phyloP scores from a whole-genome alignment of 2,329 filamentous ascomycete genomes.

The Colletotrichum nymphaeae region DNA sequence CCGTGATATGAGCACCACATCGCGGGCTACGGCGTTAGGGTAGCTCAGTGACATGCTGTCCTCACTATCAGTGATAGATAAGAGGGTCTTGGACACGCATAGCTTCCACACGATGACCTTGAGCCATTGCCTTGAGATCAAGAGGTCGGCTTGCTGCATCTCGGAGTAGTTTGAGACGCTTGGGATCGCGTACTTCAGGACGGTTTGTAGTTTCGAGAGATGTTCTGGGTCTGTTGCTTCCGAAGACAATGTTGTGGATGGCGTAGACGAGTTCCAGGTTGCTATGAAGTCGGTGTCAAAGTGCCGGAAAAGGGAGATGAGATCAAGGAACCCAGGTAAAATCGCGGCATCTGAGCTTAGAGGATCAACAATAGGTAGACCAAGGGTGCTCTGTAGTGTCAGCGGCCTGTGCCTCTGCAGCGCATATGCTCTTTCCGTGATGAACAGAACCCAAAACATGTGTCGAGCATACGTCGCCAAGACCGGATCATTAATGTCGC shows the following conservation, averaged over 20 bases:
- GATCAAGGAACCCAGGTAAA: background rate
- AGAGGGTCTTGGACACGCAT: background rate
- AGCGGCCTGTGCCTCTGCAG: background rate
- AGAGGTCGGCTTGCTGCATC: background rate
- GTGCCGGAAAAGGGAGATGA: background rate
- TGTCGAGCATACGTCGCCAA: background rate
- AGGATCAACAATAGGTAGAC: background rate
- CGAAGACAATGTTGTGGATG: background rate
- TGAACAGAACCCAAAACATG: background rate
- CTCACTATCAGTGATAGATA: background rate
- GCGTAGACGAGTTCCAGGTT: background rate
- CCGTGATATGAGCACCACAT: background rate
- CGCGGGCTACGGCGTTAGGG: background rate
- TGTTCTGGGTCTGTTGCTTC: background rate
- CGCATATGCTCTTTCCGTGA: background rate
- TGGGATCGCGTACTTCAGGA: background rate
- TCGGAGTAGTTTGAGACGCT: background rate
- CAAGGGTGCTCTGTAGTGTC: background rate
- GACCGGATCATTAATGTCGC: background rate
- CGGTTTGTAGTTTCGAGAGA: background rate
- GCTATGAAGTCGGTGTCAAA: background rate
- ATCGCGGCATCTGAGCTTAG: background rate
- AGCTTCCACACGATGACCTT: background rate
- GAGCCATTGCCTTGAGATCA: background rate
- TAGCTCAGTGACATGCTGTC: background rate